These are phyloP conservation scores for Pilobolus umbonatus DNA, from an alignment of 192 early-diverging fungal species.

Conservation along the genomic window DNA sequence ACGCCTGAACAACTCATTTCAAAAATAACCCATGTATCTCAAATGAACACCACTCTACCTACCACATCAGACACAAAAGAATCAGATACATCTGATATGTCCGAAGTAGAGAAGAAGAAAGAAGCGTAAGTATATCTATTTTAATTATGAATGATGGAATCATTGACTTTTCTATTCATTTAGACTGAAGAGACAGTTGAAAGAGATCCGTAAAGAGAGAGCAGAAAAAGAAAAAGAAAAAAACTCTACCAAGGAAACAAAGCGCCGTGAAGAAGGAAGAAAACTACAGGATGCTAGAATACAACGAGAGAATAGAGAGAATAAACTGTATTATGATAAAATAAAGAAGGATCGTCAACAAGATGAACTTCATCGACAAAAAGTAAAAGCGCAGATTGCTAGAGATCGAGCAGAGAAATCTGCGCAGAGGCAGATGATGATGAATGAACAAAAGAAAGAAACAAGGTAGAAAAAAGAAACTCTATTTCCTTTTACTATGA, in stretches of 20 bases:
- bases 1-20: slow-evolving; percentile 1
- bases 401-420: slow-evolving; percentile 21
- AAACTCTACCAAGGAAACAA: slow-evolving; percentile 17
- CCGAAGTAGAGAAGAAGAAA: slow-evolving; percentile 1
- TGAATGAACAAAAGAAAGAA: neutral
- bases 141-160: neutral
- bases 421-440: slow-evolving; percentile 3
- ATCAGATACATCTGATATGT: neutral
- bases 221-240: slow-evolving; percentile 10
- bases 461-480: neutral
- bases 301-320: slow-evolving; percentile 15
- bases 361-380: slow-evolving; percentile 23
- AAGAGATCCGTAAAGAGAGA: neutral
- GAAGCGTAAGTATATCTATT: slow-evolving; percentile 2
- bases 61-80: neutral
- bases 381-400: slow-evolving; percentile 31
- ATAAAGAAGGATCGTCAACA: slow-evolving; percentile 22
- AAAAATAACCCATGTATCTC: neutral
- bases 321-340: slow-evolving; percentile 20
- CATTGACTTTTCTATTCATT: neutral
- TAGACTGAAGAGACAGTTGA: neutral
- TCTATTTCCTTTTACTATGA: too few relatives aligned
- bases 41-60: neutral
- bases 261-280: slow-evolving; percentile 25
- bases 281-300: slow-evolving; percentile 11